phyloP scores from a whole-genome alignment of 805 yeast genomes.

The Nakazawaea wyomingensis region DNA sequence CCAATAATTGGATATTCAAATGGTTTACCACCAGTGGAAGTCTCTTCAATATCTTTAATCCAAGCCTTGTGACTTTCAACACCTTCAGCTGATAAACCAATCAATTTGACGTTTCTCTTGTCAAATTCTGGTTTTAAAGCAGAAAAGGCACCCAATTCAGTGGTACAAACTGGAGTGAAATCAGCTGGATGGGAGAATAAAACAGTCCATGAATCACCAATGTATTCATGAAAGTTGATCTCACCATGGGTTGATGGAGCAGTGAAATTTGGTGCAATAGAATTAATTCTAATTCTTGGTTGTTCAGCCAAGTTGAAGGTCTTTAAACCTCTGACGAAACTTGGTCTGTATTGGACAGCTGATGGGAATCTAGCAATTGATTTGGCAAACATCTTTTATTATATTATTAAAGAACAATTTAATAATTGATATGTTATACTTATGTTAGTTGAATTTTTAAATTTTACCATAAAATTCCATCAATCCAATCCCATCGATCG shows the following conservation, averaged over 20 bases:
- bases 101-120: constrained; percentile 78
- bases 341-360: constrained; percentile 17
- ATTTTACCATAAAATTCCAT: not conserved
- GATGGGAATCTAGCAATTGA: constrained; percentile 18
- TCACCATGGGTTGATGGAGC: constrained; percentile 81
- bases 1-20: constrained; percentile 89
- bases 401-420: too few species aligned
- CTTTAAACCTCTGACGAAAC: constrained; percentile 22
- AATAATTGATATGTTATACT: not conserved
- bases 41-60: constrained; percentile 89
- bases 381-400: constrained; percentile 15
- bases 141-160: constrained; percentile 93
- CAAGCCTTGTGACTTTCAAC: constrained; percentile 76
- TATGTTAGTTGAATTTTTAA: not conserved
- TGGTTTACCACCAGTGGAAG: constrained; percentile 59
- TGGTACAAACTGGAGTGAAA: constrained; percentile 95
- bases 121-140: constrained; percentile 83
- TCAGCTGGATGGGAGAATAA: constrained; percentile 94
- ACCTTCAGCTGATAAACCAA: constrained; percentile 86
- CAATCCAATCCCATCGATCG: not conserved
- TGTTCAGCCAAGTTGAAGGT: constrained; percentile 31
- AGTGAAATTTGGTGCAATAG: constrained; percentile 81
- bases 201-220: constrained; percentile 83
- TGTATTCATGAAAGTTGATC: constrained; percentile 80
- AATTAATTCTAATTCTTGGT: constrained; percentile 52